Base-by-base conservation (phyloP, 495 filamentous ascomycete species). In the Aspergillus coremiiformis region DNA sequence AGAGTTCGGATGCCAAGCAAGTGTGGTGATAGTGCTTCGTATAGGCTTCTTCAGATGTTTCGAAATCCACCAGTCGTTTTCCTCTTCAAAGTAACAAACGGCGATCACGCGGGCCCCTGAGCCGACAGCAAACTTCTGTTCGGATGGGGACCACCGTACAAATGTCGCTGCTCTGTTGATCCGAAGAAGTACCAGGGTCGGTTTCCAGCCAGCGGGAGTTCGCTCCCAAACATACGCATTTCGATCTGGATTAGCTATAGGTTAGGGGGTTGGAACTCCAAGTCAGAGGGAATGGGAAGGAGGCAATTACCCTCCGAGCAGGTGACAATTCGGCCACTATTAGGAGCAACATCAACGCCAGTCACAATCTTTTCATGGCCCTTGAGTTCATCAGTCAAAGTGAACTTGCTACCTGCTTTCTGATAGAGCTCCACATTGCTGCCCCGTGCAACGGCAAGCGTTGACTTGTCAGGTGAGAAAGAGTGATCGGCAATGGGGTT, bases 61-160 rank as follows among this genome's bases (percentile, higher is more conserved):
- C 30, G 90, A 96, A 6, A 97, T 92, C 93, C 93, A 98, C 94
- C 94, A 97, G 73, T 97, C 89, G 66, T 97, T 96, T 70, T 97
- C 94, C 63, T 93, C 86, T 62, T 98, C 93, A 58, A 97, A 98
- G 75, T 96, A 96, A 76, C 93, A 98, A 58, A 96, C 82, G n/a
- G 93, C 88, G 61, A 98, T 95, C 49, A 94, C 84, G 49, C 94
- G 82, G 54, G 95, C 93, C 53, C 93, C 93, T 30, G 91, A 96
- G 50, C 93, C 94, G 20, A 96, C 93, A 37, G 93, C 93, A 66
- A 98, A 97, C 66, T 97, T 98, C 65, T 84, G 84, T 73, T 97
- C 93, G 27, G 87, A 91, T 7, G 93, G 93, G 9, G 90, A 95
- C 93, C 93, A 98, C 51, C 93, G 87, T 21, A 97, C 94, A 65